A percentile compares a stretch with the other conserved stretches of the same genome.
Conservation (phyloP, 805 yeast species). For the Dipodascopsis uninucleata region DNA sequence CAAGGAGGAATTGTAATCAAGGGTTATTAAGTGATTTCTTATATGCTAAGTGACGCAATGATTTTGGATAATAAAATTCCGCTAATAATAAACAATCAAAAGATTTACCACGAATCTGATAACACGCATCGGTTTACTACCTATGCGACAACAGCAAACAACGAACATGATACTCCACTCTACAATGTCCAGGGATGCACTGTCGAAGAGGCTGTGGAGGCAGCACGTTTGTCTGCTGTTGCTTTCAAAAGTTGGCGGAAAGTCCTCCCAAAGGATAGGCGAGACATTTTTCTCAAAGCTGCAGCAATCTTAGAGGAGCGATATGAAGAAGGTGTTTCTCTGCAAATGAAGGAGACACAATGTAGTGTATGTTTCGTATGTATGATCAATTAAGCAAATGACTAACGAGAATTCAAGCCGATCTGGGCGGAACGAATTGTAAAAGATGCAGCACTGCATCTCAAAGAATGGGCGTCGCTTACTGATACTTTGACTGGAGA, state of each 20-base stretch:
- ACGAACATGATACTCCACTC: background rate
- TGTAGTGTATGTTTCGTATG: background rate
- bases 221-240: background rate
- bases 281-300: background rate
- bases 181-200: conserved; percentile 3
- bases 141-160: too few relatives aligned
- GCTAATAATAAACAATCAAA: too few relatives aligned
- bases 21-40: too few relatives aligned
- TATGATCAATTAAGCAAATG: background rate
- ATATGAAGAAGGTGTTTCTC: background rate
- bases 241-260: conserved; percentile 3
- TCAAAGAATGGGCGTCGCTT: conserved; percentile 2
- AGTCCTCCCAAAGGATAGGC: conserved; percentile 1
- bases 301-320: conserved; percentile 1
- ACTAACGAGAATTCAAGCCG: background rate
- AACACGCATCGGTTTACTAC: too few relatives aligned
- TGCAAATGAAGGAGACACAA: background rate
- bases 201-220: background rate
- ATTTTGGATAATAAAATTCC: too few relatives aligned
- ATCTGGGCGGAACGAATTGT: background rate
- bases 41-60: too few relatives aligned
- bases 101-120: too few relatives aligned
- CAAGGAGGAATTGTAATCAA: too few relatives aligned
- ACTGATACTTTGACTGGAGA: conserved; percentile 1
- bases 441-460: background rate